Conservation (phyloP, 176 grass and related monocot genomes). For the Lolium perenne region DNA sequence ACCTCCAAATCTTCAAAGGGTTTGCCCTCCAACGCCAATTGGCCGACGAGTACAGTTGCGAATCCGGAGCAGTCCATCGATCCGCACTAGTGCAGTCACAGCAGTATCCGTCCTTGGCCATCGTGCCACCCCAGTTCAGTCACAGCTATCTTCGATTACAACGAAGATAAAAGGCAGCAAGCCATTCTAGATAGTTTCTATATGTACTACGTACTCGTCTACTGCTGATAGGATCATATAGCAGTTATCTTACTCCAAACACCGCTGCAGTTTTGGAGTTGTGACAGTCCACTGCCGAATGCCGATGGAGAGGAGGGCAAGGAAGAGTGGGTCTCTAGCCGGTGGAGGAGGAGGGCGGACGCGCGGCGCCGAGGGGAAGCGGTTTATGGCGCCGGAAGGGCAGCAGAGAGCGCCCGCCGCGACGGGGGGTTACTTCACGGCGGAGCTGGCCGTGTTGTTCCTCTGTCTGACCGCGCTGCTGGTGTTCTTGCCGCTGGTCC, state of each 20-base stretch:
- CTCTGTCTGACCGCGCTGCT: constrained; percentile 55
- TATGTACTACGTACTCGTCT: constrained; percentile 16
- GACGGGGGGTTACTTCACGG: constrained; percentile 48
- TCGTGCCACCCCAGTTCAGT: constrained; percentile 25
- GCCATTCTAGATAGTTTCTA: not conserved
- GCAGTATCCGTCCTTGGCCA: constrained; percentile 39
- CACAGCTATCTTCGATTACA: not conserved
- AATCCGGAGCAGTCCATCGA: not conserved
- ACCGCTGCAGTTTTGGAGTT: not conserved
- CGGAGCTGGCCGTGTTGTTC: constrained; percentile 43
- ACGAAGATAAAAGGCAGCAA: not conserved
- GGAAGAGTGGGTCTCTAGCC: not conserved
- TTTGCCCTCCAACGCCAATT: constrained; percentile 20
- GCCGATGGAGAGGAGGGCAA: not conserved
- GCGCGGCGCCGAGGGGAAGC: not conserved
- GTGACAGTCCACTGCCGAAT: not conserved
- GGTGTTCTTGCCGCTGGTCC: constrained; percentile 58
- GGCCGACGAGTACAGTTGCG: not conserved
- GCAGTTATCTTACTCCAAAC: not conserved
- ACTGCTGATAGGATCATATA: not conserved
- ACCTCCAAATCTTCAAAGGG: constrained; percentile 30
- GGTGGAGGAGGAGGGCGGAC: not conserved
- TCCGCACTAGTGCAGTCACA: not conserved
- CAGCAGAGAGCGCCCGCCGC: not conserved
- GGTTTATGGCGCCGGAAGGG: not conserved